These are phyloP conservation scores for Lepiota brunneoincarnata DNA, from an alignment of 768 basidiomycete species.

Conservation along the genomic window DNA sequence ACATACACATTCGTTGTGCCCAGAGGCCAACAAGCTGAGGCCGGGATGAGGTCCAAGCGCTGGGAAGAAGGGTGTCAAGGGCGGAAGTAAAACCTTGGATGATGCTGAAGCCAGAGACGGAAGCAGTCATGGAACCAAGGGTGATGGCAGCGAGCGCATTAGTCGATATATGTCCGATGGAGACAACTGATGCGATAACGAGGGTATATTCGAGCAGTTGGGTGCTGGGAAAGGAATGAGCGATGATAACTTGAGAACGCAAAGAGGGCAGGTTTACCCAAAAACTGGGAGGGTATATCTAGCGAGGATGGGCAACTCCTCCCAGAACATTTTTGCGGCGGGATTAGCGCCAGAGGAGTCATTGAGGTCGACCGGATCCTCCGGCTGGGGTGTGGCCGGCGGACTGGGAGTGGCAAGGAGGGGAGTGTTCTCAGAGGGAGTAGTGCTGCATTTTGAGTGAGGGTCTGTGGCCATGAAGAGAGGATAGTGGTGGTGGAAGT, in stretches of 20 bases:
- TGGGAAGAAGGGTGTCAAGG: conserved; percentile 90
- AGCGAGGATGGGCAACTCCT: conserved; percentile 58
- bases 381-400: conserved; percentile 54
- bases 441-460: conserved; percentile 1
- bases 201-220: conserved; percentile 86
- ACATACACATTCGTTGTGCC: conserved; percentile 83
- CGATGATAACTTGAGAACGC: background rate
- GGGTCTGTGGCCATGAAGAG: background rate
- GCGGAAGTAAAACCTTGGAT: conserved; percentile 81
- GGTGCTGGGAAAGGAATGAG: conserved; percentile 43
- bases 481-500: conserved; percentile 8
- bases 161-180: conserved; percentile 89
- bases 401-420: conserved; percentile 42
- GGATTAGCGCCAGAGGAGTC: conserved; percentile 27
- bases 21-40: conserved; percentile 87
- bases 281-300: conserved; percentile 73
- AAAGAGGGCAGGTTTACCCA: conserved; percentile 42
- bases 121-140: conserved; percentile 71
- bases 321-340: conserved; percentile 38
- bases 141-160: conserved; percentile 83
- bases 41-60: conserved; percentile 89
- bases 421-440: conserved; percentile 52
- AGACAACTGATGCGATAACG: conserved; percentile 78
- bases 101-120: conserved; percentile 74
- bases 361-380: conserved; percentile 42